These are phyloP conservation scores for Penicillium malachiteum DNA, from an alignment of 495 filamentous ascomycete genomes.

Conservation along the genomic window DNA sequence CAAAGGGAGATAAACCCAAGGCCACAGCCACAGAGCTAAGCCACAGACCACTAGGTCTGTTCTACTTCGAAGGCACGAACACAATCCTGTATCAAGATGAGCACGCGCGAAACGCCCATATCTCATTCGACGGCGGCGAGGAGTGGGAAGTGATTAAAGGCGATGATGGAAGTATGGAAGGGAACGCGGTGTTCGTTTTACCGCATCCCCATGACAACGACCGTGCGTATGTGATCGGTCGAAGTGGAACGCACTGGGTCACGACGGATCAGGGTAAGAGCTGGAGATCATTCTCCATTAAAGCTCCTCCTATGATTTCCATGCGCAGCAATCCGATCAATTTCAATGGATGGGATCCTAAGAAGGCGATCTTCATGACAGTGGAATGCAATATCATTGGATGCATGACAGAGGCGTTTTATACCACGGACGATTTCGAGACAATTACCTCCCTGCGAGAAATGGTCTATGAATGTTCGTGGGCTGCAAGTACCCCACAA, in stretches of 20 bases:
- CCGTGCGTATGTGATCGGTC: conserved; percentile 74
- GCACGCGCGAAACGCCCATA: conserved; percentile 55
- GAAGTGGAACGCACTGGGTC: conserved; percentile 66
- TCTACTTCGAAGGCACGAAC: conserved; percentile 87
- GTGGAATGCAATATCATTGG: conserved; percentile 55
- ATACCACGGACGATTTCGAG: conserved; percentile 83
- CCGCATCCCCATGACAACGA: conserved; percentile 76
- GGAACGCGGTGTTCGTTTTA: conserved; percentile 56
- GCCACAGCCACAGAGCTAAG: conserved; percentile 59
- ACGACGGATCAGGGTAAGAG: conserved; percentile 76
- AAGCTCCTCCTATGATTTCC: conserved; percentile 37
- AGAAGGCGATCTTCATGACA: conserved; percentile 79
- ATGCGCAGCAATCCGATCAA: conserved; percentile 40
- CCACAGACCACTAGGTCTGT: conserved; percentile 58
- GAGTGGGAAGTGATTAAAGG: conserved; percentile 66
- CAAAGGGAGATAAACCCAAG: conserved; percentile 50
- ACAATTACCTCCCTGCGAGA: conserved; percentile 59
- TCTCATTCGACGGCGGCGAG: conserved; percentile 75
- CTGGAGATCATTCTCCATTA: conserved; percentile 71
- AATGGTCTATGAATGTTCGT: conserved; percentile 71
- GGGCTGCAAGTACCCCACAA: conserved; percentile 71
- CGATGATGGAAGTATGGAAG: conserved; percentile 53
- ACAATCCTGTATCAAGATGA: conserved; percentile 65
- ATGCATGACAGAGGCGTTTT: conserved; percentile 57
- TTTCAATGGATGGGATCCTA: conserved; percentile 78